Base-by-base conservation (phyloP, 2,329 filamentous ascomycete species). In the Pestalotiopsis sp. region DNA sequence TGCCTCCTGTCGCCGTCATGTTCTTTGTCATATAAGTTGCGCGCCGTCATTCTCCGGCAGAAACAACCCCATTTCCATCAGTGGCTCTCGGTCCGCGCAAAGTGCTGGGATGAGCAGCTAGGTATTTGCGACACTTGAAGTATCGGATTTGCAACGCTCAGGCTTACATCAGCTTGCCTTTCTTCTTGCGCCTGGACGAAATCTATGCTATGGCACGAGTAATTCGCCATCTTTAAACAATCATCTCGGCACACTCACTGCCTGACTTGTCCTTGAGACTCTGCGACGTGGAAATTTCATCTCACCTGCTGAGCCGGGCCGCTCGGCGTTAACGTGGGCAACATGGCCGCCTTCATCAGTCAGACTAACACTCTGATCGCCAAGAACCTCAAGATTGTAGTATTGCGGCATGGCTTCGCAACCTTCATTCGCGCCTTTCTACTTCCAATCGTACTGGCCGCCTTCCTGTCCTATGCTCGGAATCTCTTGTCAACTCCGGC, bases 401-500 rank as follows among this genome's bases (percentile, higher is more conserved):
- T 90, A 41, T 73, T 85, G 58, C 87, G 89, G 5, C 88, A 90
- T 76, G 74, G 79, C 23, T 67, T 84, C 4, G 81, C 86, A 25
- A 88, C 88, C 2, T 69, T 85, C 59, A 79, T 89, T 70, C 87
- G 88, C 73, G 86, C 88, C 5, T 85, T 92, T 64, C 52, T 91
- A 23, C 81, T 91, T 1, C 90, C 90, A 2, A 79, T 91, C 39
- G 75, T 86, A 59, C 80, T 92, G 65, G 85, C 87, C 55, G 80
- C 85, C 25, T 89, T 91, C 74, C 84, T 92, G 69, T 87, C 84
- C 66, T 95, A 92, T 78, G 91, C 93, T 17, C 91, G 93, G 73
- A 95, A 95, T 77, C 88, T 97, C 71, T 95, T 97, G 75, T 88
- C 95, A 3, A 91, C 93, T 1, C 91, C 93, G 1, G 91, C 92